A percentile compares a stretch with the other conserved stretches of the same genome.
phyloP scores from a whole-genome alignment of 2,329 filamentous ascomycete genomes.

The Didymella lethalis region DNA sequence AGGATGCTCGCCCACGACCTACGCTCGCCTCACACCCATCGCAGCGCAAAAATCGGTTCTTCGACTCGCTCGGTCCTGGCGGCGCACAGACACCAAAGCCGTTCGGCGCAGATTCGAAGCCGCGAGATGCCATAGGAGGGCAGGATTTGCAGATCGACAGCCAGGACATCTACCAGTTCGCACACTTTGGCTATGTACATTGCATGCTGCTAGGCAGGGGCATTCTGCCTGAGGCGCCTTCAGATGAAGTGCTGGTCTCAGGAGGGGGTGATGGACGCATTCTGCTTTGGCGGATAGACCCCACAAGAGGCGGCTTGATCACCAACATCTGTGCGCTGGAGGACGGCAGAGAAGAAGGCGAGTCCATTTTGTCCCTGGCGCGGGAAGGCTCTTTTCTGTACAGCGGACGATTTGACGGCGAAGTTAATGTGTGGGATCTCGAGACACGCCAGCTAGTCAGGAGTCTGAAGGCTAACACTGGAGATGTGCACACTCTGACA shows the following conservation, averaged over 20 bases:
- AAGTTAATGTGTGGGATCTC: slow-evolving; percentile 95
- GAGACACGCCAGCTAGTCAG: slow-evolving; percentile 91
- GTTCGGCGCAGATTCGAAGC: slow-evolving; percentile 61
- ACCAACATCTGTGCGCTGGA: slow-evolving; percentile 73
- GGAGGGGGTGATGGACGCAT: slow-evolving; percentile 94
- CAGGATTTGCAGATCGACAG: slow-evolving; percentile 81
- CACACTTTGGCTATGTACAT: slow-evolving; percentile 95
- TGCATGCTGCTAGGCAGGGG: slow-evolving; percentile 89
- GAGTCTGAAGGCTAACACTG: slow-evolving; percentile 80
- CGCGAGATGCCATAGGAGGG: slow-evolving; percentile 63
- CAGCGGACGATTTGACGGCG: slow-evolving; percentile 83
- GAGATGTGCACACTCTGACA: slow-evolving; percentile 85
- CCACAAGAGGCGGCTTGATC: slow-evolving; percentile 67
- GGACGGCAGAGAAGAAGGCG: slow-evolving; percentile 65
- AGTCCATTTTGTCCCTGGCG: slow-evolving; percentile 76
- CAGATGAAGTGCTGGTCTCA: slow-evolving; percentile 82
- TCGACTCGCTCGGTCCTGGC: slow-evolving; percentile 87
- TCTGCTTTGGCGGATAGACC: slow-evolving; percentile 85
- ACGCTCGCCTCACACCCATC: slow-evolving; percentile 75
- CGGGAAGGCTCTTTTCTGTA: slow-evolving; percentile 93
- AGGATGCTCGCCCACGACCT: slow-evolving; percentile 65
- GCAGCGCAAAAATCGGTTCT: slow-evolving; percentile 84
- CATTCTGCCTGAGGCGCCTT: slow-evolving; percentile 72
- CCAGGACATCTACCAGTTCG: slow-evolving; percentile 83
- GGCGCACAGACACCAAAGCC: slow-evolving; percentile 80